Evolutionary conservation across 345 rosid genomes (phyloP).

Genomic region (Syzygium oleosum): DNA sequence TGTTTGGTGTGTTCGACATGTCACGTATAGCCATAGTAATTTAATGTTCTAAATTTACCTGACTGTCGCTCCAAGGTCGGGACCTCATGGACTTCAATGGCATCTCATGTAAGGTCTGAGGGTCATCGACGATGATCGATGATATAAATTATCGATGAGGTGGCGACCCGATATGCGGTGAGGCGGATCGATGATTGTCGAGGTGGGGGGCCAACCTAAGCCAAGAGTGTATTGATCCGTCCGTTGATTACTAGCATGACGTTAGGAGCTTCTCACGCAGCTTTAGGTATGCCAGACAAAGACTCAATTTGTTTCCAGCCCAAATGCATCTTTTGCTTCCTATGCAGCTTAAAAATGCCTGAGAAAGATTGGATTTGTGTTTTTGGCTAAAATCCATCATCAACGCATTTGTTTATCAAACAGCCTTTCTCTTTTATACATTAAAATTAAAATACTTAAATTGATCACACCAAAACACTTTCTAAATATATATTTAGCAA

Average conservation of each 20-base stretch:
- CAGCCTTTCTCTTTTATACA: too few species aligned
- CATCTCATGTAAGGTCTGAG: background rate
- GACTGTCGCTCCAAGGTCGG: rapidly evolving
- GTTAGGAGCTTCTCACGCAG: background rate
- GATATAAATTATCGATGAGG: background rate
- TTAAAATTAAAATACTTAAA: too few species aligned
- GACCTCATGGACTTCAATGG: background rate
- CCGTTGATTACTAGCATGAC: background rate
- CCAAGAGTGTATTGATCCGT: background rate
- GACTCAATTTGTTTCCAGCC: background rate
- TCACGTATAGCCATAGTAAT: background rate
- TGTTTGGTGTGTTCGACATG: background rate
- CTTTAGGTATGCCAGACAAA: background rate
- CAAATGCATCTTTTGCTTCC: background rate
- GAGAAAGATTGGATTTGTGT: background rate
- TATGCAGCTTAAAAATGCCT: background rate
- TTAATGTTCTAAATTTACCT: background rate
- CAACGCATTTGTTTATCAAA: background rate
- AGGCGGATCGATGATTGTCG: background rate
- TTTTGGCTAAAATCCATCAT: background rate
- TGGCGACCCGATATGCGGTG: background rate
- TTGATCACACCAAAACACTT: too few species aligned
- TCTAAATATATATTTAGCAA: too few species aligned
- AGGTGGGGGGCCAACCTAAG: background rate
- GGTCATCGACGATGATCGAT: background rate